These are phyloP conservation scores for Oryza brachyantha DNA, from an alignment of 176 grass and related monocot species.

Conservation along the genomic window DNA sequence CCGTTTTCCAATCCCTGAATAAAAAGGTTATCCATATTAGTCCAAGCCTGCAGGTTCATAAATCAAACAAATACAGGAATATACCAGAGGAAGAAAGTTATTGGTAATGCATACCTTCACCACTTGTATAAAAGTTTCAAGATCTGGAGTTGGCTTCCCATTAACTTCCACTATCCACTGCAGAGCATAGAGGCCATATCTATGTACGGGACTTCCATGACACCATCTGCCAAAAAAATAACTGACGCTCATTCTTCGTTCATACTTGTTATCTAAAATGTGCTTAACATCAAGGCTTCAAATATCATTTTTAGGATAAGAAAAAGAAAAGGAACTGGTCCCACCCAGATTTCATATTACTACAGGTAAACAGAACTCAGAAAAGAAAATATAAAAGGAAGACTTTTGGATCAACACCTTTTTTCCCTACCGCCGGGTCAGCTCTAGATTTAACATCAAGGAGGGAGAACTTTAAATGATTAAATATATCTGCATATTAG, in stretches of 20 bases:
- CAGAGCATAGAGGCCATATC: slow-evolving; percentile 96
- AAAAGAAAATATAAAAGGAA: not conserved
- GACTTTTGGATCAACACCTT: not conserved
- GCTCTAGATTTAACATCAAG: not conserved
- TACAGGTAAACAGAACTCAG: not conserved
- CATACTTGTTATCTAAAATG: slow-evolving; percentile 2
- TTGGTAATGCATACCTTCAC: slow-evolving; percentile 57
- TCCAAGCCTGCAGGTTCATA: not conserved
- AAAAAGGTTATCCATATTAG: slow-evolving; percentile 23
- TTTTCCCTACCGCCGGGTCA: too few relatives aligned
- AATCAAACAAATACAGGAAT: not conserved
- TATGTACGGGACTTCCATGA: slow-evolving; percentile 94
- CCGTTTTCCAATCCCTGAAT: slow-evolving; percentile 79
- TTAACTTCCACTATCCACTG: slow-evolving; percentile 99
- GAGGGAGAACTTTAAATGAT: not conserved
- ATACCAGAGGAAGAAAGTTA: not conserved
- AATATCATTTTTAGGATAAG: too few relatives aligned
- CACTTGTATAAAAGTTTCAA: slow-evolving; percentile 85
- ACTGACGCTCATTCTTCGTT: slow-evolving; percentile 14
- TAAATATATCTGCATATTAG: not conserved
- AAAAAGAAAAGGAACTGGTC: not conserved
- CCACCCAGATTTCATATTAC: not conserved
- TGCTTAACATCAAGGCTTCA: not conserved
- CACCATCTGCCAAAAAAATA: slow-evolving; percentile 81
- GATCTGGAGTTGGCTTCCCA: slow-evolving; percentile 73